Conservation (phyloP, 306 rosid genomes). For the Begonia peltatifolia region DNA sequence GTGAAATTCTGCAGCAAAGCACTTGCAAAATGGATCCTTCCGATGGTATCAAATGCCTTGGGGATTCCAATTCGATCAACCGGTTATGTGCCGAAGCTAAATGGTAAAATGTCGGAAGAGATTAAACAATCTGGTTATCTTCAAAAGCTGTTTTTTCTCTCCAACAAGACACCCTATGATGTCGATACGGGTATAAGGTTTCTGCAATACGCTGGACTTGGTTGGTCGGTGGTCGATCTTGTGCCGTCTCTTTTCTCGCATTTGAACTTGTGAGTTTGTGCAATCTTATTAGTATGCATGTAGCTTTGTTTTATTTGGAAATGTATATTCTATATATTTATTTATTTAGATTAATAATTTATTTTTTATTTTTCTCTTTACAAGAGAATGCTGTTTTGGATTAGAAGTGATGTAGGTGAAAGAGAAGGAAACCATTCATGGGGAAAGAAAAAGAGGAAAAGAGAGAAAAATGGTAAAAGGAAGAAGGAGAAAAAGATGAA, state of each 20-base stretch:
- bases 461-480: too few relatives aligned
- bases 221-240: slow-evolving; percentile 90
- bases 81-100: slow-evolving; percentile 49
- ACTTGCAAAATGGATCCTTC: slow-evolving; percentile 84
- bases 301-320: too few relatives aligned
- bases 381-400: too few relatives aligned
- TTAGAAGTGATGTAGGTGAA: too few relatives aligned
- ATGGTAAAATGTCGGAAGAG: slow-evolving; percentile 28
- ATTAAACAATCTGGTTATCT: slow-evolving; percentile 33
- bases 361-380: too few relatives aligned
- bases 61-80: slow-evolving; percentile 79
- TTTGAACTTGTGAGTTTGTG: slow-evolving; percentile 46
- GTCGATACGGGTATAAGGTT: slow-evolving; percentile 86
- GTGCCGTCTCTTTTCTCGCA: slow-evolving; percentile 68
- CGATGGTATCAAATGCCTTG: slow-evolving; percentile 54
- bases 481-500: too few relatives aligned
- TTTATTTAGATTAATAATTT: too few relatives aligned
- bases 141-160: slow-evolving; percentile 35
- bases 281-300: too few relatives aligned
- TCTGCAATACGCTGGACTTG: slow-evolving; percentile 78
- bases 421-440: too few relatives aligned
- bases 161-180: slow-evolving; percentile 40
- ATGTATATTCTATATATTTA: too few relatives aligned
- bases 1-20: slow-evolving; percentile 91
- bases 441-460: too few relatives aligned